Evolutionary conservation across 805 yeast genomes (phyloP).

Genomic region (Candida chilensis): DNA sequence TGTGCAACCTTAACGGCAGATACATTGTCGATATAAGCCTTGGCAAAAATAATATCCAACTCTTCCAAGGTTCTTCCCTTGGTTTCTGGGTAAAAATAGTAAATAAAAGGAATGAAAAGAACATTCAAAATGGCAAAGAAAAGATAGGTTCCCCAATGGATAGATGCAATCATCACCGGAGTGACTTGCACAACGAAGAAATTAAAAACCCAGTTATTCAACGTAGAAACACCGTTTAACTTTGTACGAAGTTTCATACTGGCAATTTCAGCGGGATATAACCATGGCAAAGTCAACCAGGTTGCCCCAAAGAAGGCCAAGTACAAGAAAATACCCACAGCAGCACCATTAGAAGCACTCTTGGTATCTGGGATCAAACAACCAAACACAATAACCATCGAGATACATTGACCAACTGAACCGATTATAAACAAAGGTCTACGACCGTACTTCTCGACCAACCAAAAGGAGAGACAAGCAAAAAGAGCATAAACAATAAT

Average conservation of each 20-base stretch:
- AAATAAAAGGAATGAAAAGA: conserved; percentile 22
- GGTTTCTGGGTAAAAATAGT: conserved; percentile 34
- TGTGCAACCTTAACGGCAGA: conserved; percentile 2
- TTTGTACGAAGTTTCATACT: conserved; percentile 25
- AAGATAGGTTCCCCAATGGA: conserved; percentile 21
- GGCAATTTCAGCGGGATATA: conserved; percentile 25
- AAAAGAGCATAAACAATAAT: conserved; percentile 51
- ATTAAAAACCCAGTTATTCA: conserved; percentile 25
- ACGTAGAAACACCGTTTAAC: conserved; percentile 24
- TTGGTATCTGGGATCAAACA: conserved; percentile 11
- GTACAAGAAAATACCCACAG: conserved; percentile 22
- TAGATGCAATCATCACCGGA: conserved; percentile 19
- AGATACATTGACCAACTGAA: conserved; percentile 34
- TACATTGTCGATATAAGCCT: neutral
- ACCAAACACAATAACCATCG: conserved; percentile 22
- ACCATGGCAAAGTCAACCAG: conserved; percentile 25
- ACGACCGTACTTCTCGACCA: conserved; percentile 58
- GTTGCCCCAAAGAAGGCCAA: conserved; percentile 23
- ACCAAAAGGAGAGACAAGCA: conserved; percentile 44
- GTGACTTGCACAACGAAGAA: conserved; percentile 28
- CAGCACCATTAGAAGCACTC: conserved; percentile 21
- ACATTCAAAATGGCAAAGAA: conserved; percentile 26
- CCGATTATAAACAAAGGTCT: conserved; percentile 53
- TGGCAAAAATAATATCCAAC: conserved; percentile 30
- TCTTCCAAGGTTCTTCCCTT: conserved; percentile 35